Base-by-base conservation (phyloP, 2,329 filamentous ascomycete species). In the Cytospora piceae region DNA sequence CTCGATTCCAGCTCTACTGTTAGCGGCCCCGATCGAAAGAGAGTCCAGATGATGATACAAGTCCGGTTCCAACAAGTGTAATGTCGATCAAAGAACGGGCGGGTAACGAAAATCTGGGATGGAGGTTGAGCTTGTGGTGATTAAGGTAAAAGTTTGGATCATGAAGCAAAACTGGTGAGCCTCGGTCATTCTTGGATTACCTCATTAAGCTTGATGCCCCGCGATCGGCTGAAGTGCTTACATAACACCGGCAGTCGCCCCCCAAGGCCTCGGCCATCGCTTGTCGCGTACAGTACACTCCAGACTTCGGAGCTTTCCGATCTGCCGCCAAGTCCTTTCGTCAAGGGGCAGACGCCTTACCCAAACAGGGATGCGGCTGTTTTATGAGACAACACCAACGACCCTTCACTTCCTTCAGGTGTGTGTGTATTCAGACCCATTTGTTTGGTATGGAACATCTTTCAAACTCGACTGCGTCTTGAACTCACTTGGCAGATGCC, bases 351-450 rank as follows among this genome's bases (percentile, higher is more conserved):
- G 14, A 37, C 27, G 59, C 54, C 54, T 55, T 55, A 52, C 54
- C 46, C 34, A 42, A 29, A 54, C 24, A 15, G 56, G 64, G 53
- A 54, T 65, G 63, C 57, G 46, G 54, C 60, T 58, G 31, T 58
- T 52, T 66, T 60, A 34, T 63, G 64, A 66, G 64, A 66, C 64
- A 66, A 29, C 29, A 27, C 46, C 58, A 65, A 37, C 64, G 42
- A 32, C 64, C 54, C 60, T 57, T 42, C 39, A 65, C 52, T 61
- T 52, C 60, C 56, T 63, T 54, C 46, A 54, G 46, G 34, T 63
- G 27, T 52, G 32, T n/a, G 27, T 9, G 15, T n/a, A 29, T 29
- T 34, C 52, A 53, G 32, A n/a, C n/a, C 55, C 29, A 42, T 20
- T 20, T 6, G 51, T 14, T 29, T 29, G 3, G 27, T 31, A 24